These are phyloP conservation scores for Moesziomyces sp. DNA, from an alignment of 1,284 basidiomycete genomes.

Conservation along the genomic window DNA sequence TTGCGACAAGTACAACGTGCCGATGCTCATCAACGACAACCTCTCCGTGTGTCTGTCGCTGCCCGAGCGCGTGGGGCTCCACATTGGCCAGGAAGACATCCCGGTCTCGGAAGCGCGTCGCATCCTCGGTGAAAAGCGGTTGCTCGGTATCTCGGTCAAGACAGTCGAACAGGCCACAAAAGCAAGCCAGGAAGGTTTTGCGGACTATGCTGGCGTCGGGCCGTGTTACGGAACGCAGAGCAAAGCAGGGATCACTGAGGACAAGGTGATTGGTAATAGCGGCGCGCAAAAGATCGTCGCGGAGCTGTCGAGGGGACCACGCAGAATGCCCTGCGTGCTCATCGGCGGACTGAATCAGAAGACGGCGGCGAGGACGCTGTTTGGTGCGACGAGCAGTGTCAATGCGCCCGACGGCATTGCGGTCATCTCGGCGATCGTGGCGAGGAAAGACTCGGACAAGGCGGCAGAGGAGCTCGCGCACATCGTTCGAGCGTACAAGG, in stretches of 20 bases:
- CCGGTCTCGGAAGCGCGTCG: constrained; percentile 75
- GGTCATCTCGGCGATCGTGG: constrained; percentile 88
- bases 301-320: constrained; percentile 14
- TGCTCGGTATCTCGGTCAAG: constrained; percentile 86
- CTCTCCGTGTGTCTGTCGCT: constrained; percentile 57
- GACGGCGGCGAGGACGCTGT: constrained; percentile 58
- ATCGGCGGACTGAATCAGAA: constrained; percentile 64
- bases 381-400: constrained; percentile 41
- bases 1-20: constrained; percentile 83
- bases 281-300: constrained; percentile 54
- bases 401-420: constrained; percentile 76
- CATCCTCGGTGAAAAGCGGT: constrained; percentile 75
- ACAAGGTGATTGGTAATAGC: constrained; percentile 53
- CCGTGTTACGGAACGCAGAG: constrained; percentile 68
- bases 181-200: constrained; percentile 62
- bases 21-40: constrained; percentile 81
- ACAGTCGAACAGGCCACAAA: constrained; percentile 68
- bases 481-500: constrained; percentile 67
- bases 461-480: constrained; percentile 71
- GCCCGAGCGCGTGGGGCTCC: constrained; percentile 78
- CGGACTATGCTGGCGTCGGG: constrained; percentile 89
- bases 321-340: constrained; percentile 59
- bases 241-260: constrained; percentile 64
- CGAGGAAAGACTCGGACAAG: constrained; percentile 74
- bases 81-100: constrained; percentile 92